Base-by-base conservation (phyloP, 192 early-diverging fungal genomes). In the Coemansia sp. region DNA sequence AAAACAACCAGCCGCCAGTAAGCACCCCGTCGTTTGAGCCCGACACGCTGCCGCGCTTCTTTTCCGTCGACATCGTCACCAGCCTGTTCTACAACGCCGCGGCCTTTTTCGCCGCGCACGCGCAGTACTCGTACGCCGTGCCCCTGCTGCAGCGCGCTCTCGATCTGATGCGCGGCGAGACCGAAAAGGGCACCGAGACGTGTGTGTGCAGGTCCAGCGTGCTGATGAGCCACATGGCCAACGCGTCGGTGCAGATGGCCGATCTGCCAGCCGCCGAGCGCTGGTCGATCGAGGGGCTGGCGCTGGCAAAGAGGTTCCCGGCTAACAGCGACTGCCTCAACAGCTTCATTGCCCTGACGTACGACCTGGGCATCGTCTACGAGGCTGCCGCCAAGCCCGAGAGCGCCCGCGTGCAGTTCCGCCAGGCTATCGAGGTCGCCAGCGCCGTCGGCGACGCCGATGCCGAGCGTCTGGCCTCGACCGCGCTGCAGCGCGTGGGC, bases 51-150 rank as follows among this genome's bases (percentile, higher is more conserved):
- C 72, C 72, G 5, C 24, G 44, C 30, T 60, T 35, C 50, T 69
- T 76, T 35, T 65, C 66, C 9, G 32, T 58, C 8, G 67, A 76
- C 4, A 49, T 65, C 19, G 52, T 76, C n/a, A 55, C 62, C 41
- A 76, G 61, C 45, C 56, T 76, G 39, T 60, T 76, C 23, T 76
- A 70, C 67, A 70, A 76, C 43, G 72, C 72, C 1, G 72, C 72
- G 1, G 47, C 66, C 36, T 76, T 69, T 36, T 76, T 65, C 32
- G 30, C 60, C 20, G n/a, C 37, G 27, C 43, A 60, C 37, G 61
- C 45, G 17, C 65, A 69, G 54, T 53, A 35, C 27, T 36, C 60
- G 19, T 50, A 60, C 42, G 72, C 67, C 5, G 58, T 47, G 50
- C 72, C 72, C n/a, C 62, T 76, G 25, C 46, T 76, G 61, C 58